Evolutionary conservation across 306 rosid genomes (phyloP).

Genomic region (Trifolium fragiferum): DNA sequence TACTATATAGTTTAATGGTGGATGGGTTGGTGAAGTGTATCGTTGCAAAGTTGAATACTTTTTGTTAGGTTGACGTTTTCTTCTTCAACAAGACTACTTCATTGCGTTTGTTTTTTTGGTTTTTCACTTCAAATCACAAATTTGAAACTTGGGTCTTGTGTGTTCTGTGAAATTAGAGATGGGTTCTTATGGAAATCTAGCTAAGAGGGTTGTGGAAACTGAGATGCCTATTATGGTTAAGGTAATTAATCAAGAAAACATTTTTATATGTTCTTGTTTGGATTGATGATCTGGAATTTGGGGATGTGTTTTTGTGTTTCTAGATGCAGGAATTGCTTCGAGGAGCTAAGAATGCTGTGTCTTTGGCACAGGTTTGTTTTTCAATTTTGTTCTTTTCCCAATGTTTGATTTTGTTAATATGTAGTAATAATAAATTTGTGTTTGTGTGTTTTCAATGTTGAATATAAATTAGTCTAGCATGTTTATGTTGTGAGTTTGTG

Average conservation of each 20-base stretch:
- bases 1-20: background rate
- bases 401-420: slow-evolving; percentile 27
- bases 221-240: slow-evolving; percentile 54
- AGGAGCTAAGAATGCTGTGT: slow-evolving; percentile 48
- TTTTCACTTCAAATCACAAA: slow-evolving; percentile 9
- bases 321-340: slow-evolving; percentile 53
- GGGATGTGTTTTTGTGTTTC: slow-evolving; percentile 27
- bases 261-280: background rate
- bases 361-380: slow-evolving; percentile 51
- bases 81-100: slow-evolving; percentile 14
- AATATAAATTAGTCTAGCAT: slow-evolving; percentile 29
- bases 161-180: slow-evolving; percentile 5
- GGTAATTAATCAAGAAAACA: slow-evolving; percentile 29
- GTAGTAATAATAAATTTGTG: background rate
- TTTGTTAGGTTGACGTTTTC: slow-evolving; percentile 9
- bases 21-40: slow-evolving; percentile 42
- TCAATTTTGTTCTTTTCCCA: slow-evolving; percentile 12
- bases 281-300: slow-evolving; percentile 31
- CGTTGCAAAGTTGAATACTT: slow-evolving; percentile 34
- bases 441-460: slow-evolving; percentile 33
- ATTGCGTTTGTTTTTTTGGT: background rate
- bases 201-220: slow-evolving; percentile 52
- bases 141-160: background rate
- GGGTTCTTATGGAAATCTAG: slow-evolving; percentile 50
- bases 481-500: slow-evolving; percentile 2